These are phyloP conservation scores for Scheffersomyces titani DNA, from an alignment of 1,139 yeast genomes.

Conservation along the genomic window DNA sequence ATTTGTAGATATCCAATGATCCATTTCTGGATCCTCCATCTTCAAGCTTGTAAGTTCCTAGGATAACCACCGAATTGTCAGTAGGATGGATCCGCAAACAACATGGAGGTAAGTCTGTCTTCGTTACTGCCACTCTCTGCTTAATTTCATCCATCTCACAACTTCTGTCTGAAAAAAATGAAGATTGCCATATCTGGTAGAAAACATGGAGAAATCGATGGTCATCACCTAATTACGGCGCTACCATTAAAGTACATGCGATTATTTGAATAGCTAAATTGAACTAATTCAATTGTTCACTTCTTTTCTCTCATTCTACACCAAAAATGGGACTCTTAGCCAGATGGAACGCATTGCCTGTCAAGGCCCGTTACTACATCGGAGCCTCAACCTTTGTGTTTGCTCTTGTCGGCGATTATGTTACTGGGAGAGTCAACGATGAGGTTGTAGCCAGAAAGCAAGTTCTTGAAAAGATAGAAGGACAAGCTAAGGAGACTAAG, in stretches of 20 bases:
- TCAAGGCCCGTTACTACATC: slow-evolving; percentile 51
- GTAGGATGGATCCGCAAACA: slow-evolving; percentile 62
- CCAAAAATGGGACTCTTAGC: slow-evolving; percentile 36
- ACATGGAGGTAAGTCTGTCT: slow-evolving; percentile 77
- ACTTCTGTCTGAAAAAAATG: not conserved
- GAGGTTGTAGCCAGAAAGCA: slow-evolving; percentile 42
- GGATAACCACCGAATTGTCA: slow-evolving; percentile 47
- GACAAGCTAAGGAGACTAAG: not conserved
- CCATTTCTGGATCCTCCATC: slow-evolving; percentile 66
- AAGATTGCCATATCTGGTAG: not conserved
- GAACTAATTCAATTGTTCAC: not conserved
- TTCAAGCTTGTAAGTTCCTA: slow-evolving; percentile 81
- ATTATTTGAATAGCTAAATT: too few species aligned
- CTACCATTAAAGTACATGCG: not conserved
- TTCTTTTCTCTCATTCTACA: not conserved
- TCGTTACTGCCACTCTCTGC: slow-evolving; percentile 24
- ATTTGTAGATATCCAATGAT: slow-evolving; percentile 62
- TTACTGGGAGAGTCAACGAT: slow-evolving; percentile 48
- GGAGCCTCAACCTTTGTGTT: slow-evolving; percentile 55
- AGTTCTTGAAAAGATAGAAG: slow-evolving; percentile 8
- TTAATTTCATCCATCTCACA: not conserved
- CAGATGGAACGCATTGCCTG: slow-evolving; percentile 54
- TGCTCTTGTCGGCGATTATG: slow-evolving; percentile 54
- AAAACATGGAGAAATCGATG: not conserved
- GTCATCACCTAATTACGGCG: not conserved